phyloP scores from a whole-genome alignment of 257 asterid genomes.

The Fraxinus pennsylvanica region DNA sequence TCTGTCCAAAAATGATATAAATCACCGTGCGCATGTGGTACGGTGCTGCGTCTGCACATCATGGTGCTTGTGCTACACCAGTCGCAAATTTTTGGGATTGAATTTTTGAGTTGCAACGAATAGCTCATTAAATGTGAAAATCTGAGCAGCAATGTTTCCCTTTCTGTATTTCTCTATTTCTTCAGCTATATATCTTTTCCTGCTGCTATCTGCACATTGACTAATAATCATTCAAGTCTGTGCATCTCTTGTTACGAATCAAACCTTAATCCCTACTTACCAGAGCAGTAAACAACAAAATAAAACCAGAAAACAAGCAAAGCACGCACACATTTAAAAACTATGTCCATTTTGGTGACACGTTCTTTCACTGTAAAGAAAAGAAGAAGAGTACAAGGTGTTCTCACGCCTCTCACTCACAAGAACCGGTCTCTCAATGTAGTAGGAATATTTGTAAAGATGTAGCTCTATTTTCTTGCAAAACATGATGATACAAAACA shows the following conservation, averaged over 20 bases:
- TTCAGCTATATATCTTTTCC: slow-evolving; percentile 48
- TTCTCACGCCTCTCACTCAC: neutral
- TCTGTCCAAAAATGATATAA: too few species aligned
- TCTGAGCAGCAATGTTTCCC: slow-evolving; percentile 51
- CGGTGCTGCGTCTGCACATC: too few species aligned
- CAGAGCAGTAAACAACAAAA: neutral
- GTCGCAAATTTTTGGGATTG: slow-evolving; percentile 26
- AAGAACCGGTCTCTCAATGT: neutral
- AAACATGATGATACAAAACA: neutral
- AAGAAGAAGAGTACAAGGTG: neutral
- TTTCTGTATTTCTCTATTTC: slow-evolving; percentile 59
- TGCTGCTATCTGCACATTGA: slow-evolving; percentile 54
- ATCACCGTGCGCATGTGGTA: too few species aligned
- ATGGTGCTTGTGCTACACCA: too few species aligned
- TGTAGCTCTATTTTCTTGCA: neutral
- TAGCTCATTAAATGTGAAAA: slow-evolving; percentile 59
- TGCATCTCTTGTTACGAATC: neutral
- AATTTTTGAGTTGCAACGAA: slow-evolving; percentile 52
- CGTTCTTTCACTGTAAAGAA: neutral
- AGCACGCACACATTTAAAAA: neutral
- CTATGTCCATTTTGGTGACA: neutral
- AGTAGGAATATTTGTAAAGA: neutral
- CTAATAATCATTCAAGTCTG: neutral
- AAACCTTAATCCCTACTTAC: neutral
- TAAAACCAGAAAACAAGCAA: neutral